These are phyloP conservation scores for Phytophthora agathidicida DNA, from an alignment of 352 stramenopile species.

Conservation along the genomic window DNA sequence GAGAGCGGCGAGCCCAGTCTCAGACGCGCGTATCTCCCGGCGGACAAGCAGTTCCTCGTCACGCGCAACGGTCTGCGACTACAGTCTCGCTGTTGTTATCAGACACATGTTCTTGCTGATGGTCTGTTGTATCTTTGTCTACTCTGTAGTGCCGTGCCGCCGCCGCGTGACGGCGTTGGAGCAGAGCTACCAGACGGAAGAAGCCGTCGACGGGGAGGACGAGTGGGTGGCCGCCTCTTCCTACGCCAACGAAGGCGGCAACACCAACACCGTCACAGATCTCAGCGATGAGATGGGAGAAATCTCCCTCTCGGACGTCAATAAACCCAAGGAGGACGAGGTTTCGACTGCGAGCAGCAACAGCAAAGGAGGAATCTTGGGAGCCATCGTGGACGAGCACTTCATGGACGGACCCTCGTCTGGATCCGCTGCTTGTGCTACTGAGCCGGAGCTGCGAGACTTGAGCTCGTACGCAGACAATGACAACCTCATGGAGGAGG, in stretches of 20 bases:
- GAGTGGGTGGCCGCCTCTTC: constrained; percentile 92
- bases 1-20: constrained; percentile 70
- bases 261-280: constrained; percentile 38
- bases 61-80: constrained; percentile 72
- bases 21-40: constrained; percentile 71
- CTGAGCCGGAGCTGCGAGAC: constrained; percentile 42
- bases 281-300: constrained; percentile 64
- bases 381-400: constrained; percentile 79
- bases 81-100: too few species aligned
- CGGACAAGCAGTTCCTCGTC: constrained; percentile 90
- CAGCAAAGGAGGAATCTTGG: constrained; percentile 48
- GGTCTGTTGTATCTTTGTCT: background rate
- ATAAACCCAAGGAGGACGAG: constrained; percentile 5
- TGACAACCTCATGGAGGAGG: constrained; percentile 74
- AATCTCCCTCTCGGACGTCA: constrained; percentile 54
- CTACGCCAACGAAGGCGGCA: constrained; percentile 51
- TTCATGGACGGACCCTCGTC: constrained; percentile 31
- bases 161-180: constrained; percentile 80
- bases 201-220: constrained; percentile 80
- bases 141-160: constrained; percentile 91
- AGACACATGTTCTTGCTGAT: too few species aligned
- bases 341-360: too few species aligned
- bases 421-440: constrained; percentile 4
- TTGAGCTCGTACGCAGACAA: constrained; percentile 79
- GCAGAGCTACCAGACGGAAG: constrained; percentile 74